Conservation (phyloP, 352 stramenopile genomes). For the Globisporangium paroecandrum region DNA sequence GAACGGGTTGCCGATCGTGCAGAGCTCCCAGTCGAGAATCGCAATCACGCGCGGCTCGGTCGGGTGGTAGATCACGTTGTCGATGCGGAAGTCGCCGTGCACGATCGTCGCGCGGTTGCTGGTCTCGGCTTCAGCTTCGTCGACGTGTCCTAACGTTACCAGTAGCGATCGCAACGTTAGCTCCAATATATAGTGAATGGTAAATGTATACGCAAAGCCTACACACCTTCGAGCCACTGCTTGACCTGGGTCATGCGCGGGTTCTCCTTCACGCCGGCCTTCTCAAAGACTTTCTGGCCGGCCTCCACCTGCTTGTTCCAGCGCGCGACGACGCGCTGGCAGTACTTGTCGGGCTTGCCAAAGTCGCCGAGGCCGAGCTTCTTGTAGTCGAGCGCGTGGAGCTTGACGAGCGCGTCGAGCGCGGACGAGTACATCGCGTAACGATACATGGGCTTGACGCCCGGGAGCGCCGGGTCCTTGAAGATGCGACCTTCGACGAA, state of each 20-base stretch:
- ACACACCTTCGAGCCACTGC: slow-evolving; percentile 48
- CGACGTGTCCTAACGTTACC: slow-evolving; percentile 22
- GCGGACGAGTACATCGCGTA: slow-evolving; percentile 81
- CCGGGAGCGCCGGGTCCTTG: slow-evolving; percentile 59
- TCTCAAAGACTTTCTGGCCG: slow-evolving; percentile 40
- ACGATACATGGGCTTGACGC: slow-evolving; percentile 63
- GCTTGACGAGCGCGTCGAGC: slow-evolving; percentile 56
- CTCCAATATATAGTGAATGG: not conserved
- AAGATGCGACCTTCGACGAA: slow-evolving; percentile 75
- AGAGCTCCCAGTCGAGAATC: slow-evolving; percentile 87
- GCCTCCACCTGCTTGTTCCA: slow-evolving; percentile 73
- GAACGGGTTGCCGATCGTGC: slow-evolving; percentile 84
- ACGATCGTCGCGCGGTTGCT: slow-evolving; percentile 46
- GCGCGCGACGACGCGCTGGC: slow-evolving; percentile 58
- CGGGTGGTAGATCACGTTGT: slow-evolving; percentile 86
- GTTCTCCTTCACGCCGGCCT: slow-evolving; percentile 56
- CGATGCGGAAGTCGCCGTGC: slow-evolving; percentile 86
- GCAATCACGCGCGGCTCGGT: slow-evolving; percentile 78
- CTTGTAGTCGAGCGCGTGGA: slow-evolving; percentile 66
- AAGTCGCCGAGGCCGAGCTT: slow-evolving; percentile 52
- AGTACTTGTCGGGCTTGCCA: slow-evolving; percentile 66
- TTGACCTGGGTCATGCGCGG: slow-evolving; percentile 44
- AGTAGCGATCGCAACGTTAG: not conserved
- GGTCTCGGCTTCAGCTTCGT: slow-evolving; percentile 47
- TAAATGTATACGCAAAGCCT: not conserved